Base-by-base conservation (phyloP, 805 yeast species). In the Schwanniomyces occidentalis region DNA sequence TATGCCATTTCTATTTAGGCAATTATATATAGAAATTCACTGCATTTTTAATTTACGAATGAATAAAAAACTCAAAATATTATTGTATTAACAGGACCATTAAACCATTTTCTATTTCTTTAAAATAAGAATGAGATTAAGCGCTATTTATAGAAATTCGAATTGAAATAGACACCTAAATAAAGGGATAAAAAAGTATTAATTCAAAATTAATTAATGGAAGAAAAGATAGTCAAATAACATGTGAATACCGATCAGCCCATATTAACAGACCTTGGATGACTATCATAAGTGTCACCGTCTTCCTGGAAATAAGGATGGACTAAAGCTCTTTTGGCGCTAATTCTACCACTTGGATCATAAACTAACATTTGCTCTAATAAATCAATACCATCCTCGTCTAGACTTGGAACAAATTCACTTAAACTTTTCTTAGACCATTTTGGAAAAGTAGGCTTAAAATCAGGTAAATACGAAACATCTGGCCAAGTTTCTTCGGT, bases 401-500 rank as follows among this genome's bases (percentile, higher is more conserved):
- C 96, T 40, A 93, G 71, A 8, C 79, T 75, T 1, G 96, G 93
- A 20, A 87, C 90, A 33, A 77, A 73, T 27, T 73, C 75, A n/a
- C 78, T 67, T 51, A 93, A 62, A 49, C 79, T 77, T 61, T 80
- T 85, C 52, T 82, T 80, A 27, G 73, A 61, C 95, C 96, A 88
- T 57, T 85, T 87, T 16, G 96, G 96, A 73, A 90, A 88, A 13
- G 95, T 85, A 30, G 91, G 80, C 63, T 89, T 89, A 68, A 83
- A 93, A 64, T 93, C 97, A 12, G 97, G 96, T 58, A 93, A 71
- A 42, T 84, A 78, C 27, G 82, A 76, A 29, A 93, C 95, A 46
- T 90, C 96, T 6, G 98, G 97, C 99, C 99, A 93, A 13, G 76
- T 71, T 33, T 85, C 86, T 58, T 88, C 96, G 42, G 77, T 85